Conservation (phyloP, 805 yeast genomes). For the Yamadazyma phyllophila region DNA sequence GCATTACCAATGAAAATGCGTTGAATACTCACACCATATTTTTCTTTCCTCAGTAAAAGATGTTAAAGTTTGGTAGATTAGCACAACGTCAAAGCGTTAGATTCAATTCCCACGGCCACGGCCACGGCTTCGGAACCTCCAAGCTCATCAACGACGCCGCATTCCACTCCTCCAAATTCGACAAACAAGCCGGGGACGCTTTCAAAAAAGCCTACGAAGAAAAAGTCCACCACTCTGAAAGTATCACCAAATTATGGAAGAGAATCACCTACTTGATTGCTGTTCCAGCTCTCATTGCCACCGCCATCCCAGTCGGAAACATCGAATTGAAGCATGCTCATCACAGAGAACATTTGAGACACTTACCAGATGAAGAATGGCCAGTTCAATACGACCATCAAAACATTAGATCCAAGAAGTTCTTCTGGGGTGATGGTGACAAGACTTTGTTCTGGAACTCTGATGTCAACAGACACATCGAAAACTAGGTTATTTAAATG, state of each 20-base stretch:
- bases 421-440: conserved; percentile 99
- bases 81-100: conserved; percentile 37
- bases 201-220: conserved; percentile 61
- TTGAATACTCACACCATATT: conserved; percentile 19
- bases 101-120: conserved; percentile 41
- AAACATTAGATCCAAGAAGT: conserved; percentile 83
- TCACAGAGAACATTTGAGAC: conserved; percentile 77
- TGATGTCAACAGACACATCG: conserved; percentile 83
- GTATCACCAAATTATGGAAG: conserved; percentile 79
- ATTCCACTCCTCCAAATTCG: conserved; percentile 32
- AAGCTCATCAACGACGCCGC: conserved; percentile 41
- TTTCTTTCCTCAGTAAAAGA: conserved; percentile 11
- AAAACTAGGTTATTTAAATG: conserved; percentile 14
- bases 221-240: conserved; percentile 74
- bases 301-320: conserved; percentile 77
- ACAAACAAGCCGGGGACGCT: conserved; percentile 68
- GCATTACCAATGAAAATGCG: conserved; percentile 7
- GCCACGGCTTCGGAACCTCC: conserved; percentile 41
- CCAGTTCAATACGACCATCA: conserved; percentile 88
- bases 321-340: conserved; percentile 86
- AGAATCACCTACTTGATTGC: conserved; percentile 80
- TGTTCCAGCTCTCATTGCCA: conserved; percentile 71
- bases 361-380: conserved; percentile 86
- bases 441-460: conserved; percentile 96
- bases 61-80: conserved; percentile 31